Evolutionary conservation across 768 basidiomycete genomes (phyloP), one percentile per base, ranked within the genome.

Genomic region (Russula griseocarnosa): DNA sequence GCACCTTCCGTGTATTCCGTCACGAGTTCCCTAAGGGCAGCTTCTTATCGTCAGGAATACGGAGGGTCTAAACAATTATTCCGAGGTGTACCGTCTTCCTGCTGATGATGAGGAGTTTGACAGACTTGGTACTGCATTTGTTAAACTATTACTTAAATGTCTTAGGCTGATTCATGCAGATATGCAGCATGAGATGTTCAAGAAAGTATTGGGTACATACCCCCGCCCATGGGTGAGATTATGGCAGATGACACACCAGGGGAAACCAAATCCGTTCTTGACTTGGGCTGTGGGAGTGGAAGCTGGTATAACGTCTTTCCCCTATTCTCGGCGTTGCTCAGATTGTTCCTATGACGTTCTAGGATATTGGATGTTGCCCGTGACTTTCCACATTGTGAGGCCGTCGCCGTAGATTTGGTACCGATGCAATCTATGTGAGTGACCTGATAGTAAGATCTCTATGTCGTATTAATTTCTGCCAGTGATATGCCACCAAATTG

Each of bases 221-320:
- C 83, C 0, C 81, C 82, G 9, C 79, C 80, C 5, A 73, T 92
- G 68, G 69, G 73, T 20, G 77, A 84, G 52, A 74, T 90, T 58
- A 80, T 92, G 79, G 80, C 76, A 26, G 82, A 86, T 42, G 81
- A 86, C 68, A 75, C 75, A 18, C 78, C 81, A 8, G 83, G 83
- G 20, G 81, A 85, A 68, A 77, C 73, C 28, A 91, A 90, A 73
- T 76, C 83, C 6, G 78, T 81, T 55, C 77, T 92, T 18, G 90
- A 92, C 74, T 79, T 92, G 26, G 90, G 90, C 8, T 90, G 90
- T 70, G 90, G 90, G 18, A 87, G 85, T 67, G 90, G 89, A 53
- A 83, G 79, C 66, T 92, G 90, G 90, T 89, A 67, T 63, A 79
- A 70, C 59, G 51, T 44, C 55, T 20, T 22, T 34, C 22, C 26